Evolutionary conservation across 345 rosid species (phyloP).

Genomic region (Populus ilicifolia): DNA sequence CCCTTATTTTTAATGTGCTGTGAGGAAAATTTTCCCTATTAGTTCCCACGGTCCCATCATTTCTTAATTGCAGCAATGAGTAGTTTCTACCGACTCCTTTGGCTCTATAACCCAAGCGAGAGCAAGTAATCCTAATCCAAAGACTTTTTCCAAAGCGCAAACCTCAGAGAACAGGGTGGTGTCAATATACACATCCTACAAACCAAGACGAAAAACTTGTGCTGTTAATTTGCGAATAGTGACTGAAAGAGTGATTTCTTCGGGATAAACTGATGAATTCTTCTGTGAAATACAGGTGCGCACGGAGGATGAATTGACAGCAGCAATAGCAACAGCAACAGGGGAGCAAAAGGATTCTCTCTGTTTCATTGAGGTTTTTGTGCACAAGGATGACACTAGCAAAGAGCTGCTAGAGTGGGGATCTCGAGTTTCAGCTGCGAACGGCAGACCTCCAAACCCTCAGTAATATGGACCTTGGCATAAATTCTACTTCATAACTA

Average conservation of each 20-base stretch:
- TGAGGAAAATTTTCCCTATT: not conserved
- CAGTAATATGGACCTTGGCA: constrained; percentile 29
- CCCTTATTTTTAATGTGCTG: not conserved
- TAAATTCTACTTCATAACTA: not conserved
- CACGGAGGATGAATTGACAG: constrained; percentile 47
- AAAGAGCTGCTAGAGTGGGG: constrained; percentile 86
- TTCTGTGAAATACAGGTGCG: constrained; percentile 36
- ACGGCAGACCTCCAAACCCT: constrained; percentile 69
- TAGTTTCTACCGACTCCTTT: not conserved
- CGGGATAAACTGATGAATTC: not conserved
- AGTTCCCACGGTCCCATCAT: not conserved
- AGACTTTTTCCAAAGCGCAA: not conserved
- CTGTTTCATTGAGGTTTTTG: constrained; percentile 61
- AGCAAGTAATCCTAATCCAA: not conserved
- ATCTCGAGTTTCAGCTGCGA: constrained; percentile 63
- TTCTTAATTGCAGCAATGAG: not conserved
- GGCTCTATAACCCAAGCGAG: not conserved
- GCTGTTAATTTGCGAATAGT: not conserved
- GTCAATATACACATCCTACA: too few species aligned
- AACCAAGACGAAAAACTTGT: not conserved
- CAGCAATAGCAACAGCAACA: constrained; percentile 40
- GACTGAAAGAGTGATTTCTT: not conserved
- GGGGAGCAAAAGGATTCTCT: constrained; percentile 46
- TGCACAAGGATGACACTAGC: constrained; percentile 76
- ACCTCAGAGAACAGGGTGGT: not conserved